phyloP scores from a whole-genome alignment of 768 basidiomycete genomes.

The Tephrocybe sp. region DNA sequence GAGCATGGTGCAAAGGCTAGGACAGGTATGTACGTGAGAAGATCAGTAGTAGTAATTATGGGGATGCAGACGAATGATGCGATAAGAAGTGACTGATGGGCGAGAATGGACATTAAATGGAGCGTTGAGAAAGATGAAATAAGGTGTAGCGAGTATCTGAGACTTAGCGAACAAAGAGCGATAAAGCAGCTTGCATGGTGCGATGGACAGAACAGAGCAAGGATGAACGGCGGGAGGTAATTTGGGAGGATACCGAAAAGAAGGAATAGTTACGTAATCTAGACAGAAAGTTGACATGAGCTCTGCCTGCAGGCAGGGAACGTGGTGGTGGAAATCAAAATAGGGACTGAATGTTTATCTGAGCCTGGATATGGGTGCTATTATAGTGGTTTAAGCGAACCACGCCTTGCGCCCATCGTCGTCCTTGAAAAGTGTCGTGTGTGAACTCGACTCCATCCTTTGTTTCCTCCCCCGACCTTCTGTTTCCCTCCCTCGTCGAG shows the following conservation, averaged over 20 bases:
- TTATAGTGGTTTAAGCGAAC: conserved; percentile 51
- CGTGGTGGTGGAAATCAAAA: conserved; percentile 68
- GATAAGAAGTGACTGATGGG: conserved; percentile 56
- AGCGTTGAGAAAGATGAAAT: not conserved
- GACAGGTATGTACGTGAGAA: conserved; percentile 11
- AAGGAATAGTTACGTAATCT: conserved; percentile 40
- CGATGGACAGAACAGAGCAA: not conserved
- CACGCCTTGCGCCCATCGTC: conserved; percentile 46
- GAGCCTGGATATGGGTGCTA: conserved; percentile 39
- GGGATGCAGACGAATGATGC: conserved; percentile 27
- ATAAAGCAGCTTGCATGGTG: conserved; percentile 2
- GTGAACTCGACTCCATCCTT: conserved; percentile 45
- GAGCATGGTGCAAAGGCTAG: not conserved
- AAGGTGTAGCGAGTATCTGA: not conserved
- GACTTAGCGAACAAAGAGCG: not conserved
- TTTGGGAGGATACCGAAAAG: conserved; percentile 13
- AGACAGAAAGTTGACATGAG: conserved; percentile 37
- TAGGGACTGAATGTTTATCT: conserved; percentile 45
- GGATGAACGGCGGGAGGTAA: not conserved
- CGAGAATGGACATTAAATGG: conserved; percentile 9
- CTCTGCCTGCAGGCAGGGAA: conserved; percentile 77
- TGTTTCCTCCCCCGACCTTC: conserved; percentile 27
- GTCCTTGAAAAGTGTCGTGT: conserved; percentile 53
- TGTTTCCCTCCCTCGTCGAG: conserved; percentile 32
- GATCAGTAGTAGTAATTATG: conserved; percentile 15